Base-by-base conservation (phyloP, 2,329 filamentous ascomycete genomes). In the Pezicula neosporulosa region DNA sequence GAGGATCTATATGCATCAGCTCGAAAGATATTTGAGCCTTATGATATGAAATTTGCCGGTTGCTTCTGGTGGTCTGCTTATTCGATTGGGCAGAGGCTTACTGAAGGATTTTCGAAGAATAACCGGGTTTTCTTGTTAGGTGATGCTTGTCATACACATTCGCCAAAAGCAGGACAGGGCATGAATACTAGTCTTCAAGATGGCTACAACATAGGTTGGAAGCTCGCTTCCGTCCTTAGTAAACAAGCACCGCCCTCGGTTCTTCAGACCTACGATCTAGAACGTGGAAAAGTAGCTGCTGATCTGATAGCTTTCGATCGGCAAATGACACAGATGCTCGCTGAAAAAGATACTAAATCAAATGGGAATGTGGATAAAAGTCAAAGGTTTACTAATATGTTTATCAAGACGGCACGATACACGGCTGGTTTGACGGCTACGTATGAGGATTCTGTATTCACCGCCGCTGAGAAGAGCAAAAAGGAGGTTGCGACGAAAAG, bases 251-350 rank as follows among this genome's bases (percentile, higher is more conserved):
- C 49, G 0, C 68, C 73, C 0, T 66, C 63, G 2, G 56, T 82
- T 10, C 64, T 83, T 3, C 66, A 75, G 56, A 81, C 79, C 1
- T 83, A 83, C 49, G 73, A 77, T 1, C 57, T 72, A 3, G 80
- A 83, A 61, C 69, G 80, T 2, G 70, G 76, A 56, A 71, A 73
- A 60, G 76, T 77, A 1, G 79, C 79, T 9, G 70, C 70, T 1
- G 78, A 85, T 49, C 68, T 87, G 12, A 85, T 86, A 52, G 75
- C 78, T 4, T 85, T 85, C 52, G 82, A 86, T 57, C 73, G 76
- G 1, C 70, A 73, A 47, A 79, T 77, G 58, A 73, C 77, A 0
- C 74, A 73, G 55, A 65, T 81, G 27, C 84, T 84, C 59, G 77
- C 72, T 2, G 70, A 73, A 0, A 70, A 73, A 28, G 58, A 56